Conservation (phyloP, 2,329 filamentous ascomycete genomes). For the Phaeomoniella chlamydospora region DNA sequence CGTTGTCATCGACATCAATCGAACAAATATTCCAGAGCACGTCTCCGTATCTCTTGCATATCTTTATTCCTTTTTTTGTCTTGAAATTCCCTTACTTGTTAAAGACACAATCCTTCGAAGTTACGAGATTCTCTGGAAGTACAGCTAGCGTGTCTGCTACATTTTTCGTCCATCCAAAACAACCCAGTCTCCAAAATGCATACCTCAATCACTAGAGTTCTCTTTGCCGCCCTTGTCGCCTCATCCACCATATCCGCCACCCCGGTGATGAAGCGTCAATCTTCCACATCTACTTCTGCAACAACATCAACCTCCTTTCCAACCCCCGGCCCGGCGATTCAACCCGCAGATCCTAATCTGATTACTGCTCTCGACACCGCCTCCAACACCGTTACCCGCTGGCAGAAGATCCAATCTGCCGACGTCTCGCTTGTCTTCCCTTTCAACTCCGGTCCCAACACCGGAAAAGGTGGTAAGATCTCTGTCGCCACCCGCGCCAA, state of each 20-base stretch:
- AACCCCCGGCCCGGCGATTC: neutral
- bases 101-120: neutral
- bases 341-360: neutral
- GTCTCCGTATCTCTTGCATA: too few species aligned
- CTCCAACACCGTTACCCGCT: neutral
- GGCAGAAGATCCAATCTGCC: neutral
- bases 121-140: too few species aligned
- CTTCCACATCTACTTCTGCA: neutral
- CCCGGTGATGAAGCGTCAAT: neutral
- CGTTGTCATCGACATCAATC: too few species aligned
- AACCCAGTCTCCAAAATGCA: neutral
- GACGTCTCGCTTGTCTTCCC: conserved; percentile 11
- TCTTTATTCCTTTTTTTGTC: too few species aligned
- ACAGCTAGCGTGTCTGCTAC: neutral
- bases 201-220: neutral
- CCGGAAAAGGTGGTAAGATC: conserved; percentile 15
- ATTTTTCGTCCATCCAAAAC: neutral
- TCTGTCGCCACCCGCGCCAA: conserved; percentile 11
- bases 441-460: conserved; percentile 12
- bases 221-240: neutral
- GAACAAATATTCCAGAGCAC: too few species aligned
- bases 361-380: neutral
- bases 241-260: neutral
- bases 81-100: neutral
- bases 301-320: neutral